Conservation (phyloP, 768 basidiomycete genomes). For the Suillus decipiens region DNA sequence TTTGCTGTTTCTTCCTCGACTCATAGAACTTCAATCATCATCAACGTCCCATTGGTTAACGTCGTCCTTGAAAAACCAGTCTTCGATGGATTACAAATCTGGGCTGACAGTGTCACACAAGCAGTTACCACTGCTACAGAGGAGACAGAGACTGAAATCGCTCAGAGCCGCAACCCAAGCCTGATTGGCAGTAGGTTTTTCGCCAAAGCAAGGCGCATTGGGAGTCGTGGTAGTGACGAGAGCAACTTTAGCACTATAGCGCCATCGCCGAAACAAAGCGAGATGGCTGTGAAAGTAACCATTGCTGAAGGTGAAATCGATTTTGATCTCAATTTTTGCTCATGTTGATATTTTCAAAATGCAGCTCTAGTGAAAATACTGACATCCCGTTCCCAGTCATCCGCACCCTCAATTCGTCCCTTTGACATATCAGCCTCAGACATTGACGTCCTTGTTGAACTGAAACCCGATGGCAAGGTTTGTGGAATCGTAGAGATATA, state of each 20-base stretch:
- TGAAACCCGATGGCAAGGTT: conserved; percentile 75
- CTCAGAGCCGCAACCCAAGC: conserved; percentile 55
- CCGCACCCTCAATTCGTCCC: conserved; percentile 35
- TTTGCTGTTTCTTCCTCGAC: conserved; percentile 6
- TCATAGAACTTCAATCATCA: conserved; percentile 20
- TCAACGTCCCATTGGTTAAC: conserved; percentile 64
- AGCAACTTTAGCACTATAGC: conserved; percentile 40
- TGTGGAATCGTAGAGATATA: conserved; percentile 15
- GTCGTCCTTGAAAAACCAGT: conserved; percentile 59
- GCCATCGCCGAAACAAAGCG: conserved; percentile 30
- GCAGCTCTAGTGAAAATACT: conserved; percentile 45
- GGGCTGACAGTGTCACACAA: conserved; percentile 85
- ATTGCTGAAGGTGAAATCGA: conserved; percentile 43
- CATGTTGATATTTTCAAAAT: conserved; percentile 9
- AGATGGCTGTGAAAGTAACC: conserved; percentile 51
- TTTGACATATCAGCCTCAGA: conserved; percentile 65
- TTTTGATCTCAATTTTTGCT: not conserved
- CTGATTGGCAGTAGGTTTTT: conserved; percentile 84
- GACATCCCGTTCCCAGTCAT: conserved; percentile 47
- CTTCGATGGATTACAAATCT: conserved; percentile 82
- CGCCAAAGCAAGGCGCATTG: conserved; percentile 37
- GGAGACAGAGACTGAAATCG: conserved; percentile 29
- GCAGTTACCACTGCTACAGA: conserved; percentile 46
- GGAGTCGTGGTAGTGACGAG: conserved; percentile 45
- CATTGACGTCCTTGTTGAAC: conserved; percentile 60